Evolutionary conservation across 2,329 filamentous ascomycete species (phyloP).

Genomic region (Akanthomyces muscarius): DNA sequence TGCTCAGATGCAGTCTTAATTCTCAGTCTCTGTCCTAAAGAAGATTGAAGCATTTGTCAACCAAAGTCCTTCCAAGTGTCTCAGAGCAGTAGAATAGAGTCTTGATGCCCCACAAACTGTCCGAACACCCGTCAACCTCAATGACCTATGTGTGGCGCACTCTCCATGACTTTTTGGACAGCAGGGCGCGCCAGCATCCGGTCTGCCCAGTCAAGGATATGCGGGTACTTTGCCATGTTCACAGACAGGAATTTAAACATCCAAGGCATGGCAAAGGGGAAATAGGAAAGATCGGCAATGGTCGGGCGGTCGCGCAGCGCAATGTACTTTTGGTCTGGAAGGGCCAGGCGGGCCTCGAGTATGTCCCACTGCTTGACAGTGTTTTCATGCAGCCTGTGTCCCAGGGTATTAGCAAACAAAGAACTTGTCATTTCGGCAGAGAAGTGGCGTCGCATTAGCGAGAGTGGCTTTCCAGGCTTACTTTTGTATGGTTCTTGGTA

Average conservation of each 20-base stretch:
- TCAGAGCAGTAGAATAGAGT: too few species aligned
- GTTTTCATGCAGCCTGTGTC: conserved; percentile 26
- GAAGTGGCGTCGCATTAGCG: not conserved
- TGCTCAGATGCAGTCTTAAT: too few species aligned
- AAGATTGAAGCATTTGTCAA: too few species aligned
- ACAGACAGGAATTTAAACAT: conserved; percentile 33
- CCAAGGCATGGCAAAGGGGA: conserved; percentile 35
- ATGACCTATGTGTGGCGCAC: too few species aligned
- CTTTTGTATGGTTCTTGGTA: conserved; percentile 1
- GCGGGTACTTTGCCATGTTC: conserved; percentile 29
- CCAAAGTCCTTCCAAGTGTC: too few species aligned
- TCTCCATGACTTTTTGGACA: too few species aligned
- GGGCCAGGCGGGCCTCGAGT: conserved; percentile 24
- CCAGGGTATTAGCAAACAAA: not conserved
- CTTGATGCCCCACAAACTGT: too few species aligned
- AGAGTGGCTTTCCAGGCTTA: not conserved
- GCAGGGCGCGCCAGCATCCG: too few species aligned
- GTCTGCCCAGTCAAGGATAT: conserved; percentile 20
- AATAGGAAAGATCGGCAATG: conserved; percentile 33
- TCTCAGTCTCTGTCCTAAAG: too few species aligned
- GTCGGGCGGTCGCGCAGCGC: conserved; percentile 33
- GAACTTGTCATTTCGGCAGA: too few species aligned
- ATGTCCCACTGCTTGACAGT: conserved; percentile 28
- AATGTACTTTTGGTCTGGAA: conserved; percentile 29
- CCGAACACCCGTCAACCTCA: too few species aligned